phyloP scores from a whole-genome alignment of 257 asterid genomes.

The Solanum chiquidenum region DNA sequence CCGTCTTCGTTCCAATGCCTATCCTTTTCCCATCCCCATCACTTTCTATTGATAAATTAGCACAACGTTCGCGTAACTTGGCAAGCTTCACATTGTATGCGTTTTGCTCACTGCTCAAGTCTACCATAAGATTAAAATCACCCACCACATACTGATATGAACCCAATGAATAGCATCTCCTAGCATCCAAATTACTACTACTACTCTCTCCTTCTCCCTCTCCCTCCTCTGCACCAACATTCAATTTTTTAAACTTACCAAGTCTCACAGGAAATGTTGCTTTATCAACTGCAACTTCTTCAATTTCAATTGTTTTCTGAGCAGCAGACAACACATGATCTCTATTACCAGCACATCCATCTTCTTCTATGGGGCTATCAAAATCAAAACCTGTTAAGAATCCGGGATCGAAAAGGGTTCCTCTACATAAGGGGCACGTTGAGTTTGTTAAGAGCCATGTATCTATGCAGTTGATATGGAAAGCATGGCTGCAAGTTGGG shows the following conservation, averaged over 20 bases:
- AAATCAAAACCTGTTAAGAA: conserved; percentile 11
- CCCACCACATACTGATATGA: conserved; percentile 88
- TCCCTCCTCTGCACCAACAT: conserved; percentile 19
- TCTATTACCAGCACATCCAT: not conserved
- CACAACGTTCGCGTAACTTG: conserved; percentile 15
- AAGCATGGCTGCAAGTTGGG: conserved; percentile 41
- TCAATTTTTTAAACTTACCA: conserved; percentile 46
- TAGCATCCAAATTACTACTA: conserved; percentile 75
- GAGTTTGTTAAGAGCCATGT: conserved; percentile 47
- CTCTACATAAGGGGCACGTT: conserved; percentile 40
- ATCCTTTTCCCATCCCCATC: conserved; percentile 66
- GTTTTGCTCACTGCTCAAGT: conserved; percentile 36
- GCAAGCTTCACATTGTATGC: conserved; percentile 8
- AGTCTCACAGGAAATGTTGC: conserved; percentile 35
- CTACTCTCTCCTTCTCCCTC: conserved; percentile 73
- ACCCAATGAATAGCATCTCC: conserved; percentile 91
- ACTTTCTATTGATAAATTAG: conserved; percentile 10
- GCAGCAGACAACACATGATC: conserved; percentile 4
- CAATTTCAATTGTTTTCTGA: conserved; percentile 18
- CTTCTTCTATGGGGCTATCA: conserved; percentile 24
- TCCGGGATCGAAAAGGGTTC: conserved; percentile 20
- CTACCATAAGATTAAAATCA: conserved; percentile 60
- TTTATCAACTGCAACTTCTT: conserved; percentile 11
- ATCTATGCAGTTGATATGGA: conserved; percentile 40
- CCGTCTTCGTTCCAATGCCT: conserved; percentile 67